Base-by-base conservation (phyloP, 129 eudicot genomes). In the Flaveria linearis region DNA sequence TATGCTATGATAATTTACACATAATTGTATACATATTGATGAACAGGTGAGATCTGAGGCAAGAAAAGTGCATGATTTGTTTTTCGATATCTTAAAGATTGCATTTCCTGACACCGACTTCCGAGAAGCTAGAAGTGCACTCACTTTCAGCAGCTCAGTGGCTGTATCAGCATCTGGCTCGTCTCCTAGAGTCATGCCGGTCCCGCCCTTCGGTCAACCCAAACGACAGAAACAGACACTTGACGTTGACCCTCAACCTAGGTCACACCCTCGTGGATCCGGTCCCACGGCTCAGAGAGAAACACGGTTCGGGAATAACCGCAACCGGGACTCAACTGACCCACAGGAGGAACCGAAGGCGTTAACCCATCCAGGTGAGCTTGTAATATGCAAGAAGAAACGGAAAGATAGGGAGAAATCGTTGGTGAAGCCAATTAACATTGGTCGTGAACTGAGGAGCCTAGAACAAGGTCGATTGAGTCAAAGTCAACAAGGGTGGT, bases 371-470 rank as follows among this genome's bases (percentile, higher is more conserved):
- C 98, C 98, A 0, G 98, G 98, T 15, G 98, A 94, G 79, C 93
- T 94, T 56, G 98, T 94, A 12, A 89, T 91, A 18, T 88, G 96
- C 88, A 94, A 94, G 79, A 89, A 87, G 92, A 94, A 91, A 84
- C 87, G 98, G 74, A 94, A 91, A 78, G 98, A 94, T 47, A 71
- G 97, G 80, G 97, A 92, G 67, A 92, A 92, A 74, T 77, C 89
- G 1, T 46, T 63, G 13, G 82, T 71, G 9, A 90, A 80, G 73
- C 58, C 86, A 30, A 82, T 67, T 1, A 72, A 65, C 4, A 30
- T 83, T 28, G 85, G 88, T 17, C 88, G 92, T 9, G 81, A 74
- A 50, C 83, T 84, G 5, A 86, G 81, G 68, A 89, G 93, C 76
- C 93, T 92, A 5, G 91, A 83, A 52, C 76, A 86, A 33, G 71